Evolutionary conservation across 108 stramenopile species (phyloP), one percentile per base, ranked within the genome.

Genomic region (Cyclotella distinguenda): DNA sequence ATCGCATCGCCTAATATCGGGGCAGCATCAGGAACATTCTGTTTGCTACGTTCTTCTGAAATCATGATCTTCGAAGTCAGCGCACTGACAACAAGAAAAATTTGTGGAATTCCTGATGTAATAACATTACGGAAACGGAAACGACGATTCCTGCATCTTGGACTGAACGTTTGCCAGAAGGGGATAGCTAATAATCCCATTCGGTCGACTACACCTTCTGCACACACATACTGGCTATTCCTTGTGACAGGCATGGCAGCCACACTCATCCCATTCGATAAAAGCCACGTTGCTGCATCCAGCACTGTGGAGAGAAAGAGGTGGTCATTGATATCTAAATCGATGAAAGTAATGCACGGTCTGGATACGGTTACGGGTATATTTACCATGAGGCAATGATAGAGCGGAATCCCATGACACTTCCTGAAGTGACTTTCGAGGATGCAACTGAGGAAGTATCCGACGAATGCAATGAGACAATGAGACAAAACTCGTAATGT

Each of bases 381-480:
- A 30, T 28, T 38, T 56, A 56, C 55, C 55, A 5, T 72, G 74
- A 23, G 77, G 53, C 33, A 89, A 72, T 6, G 89, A 72, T 6
- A 93, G 58, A 44, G 81, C 83, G 13, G 84, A 74, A 44, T 93
- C 92, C 31, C 74, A 55, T 3, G 92, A 82, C 46, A 87, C 72
- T 44, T 93, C 89, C 12, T 69, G 50, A 30, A 93, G 54, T 11
- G 84, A 67, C 38, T 87, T 90, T 23, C 73, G 72, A 4, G 92
- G 84, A 75, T 81, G 81, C 16, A 77, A 57, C 28, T 74, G 68
- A 16, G 79, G 57, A 2, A 93, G 60, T 13, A 93, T 62, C 32
- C 84, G 82, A 4, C 85, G 82, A 15, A 74, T 32, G 30, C 48
- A 48, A 22, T 60, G 64, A 26, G 56, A 35, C 13, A 66, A 36